These are phyloP conservation scores for Picea abies DNA, from an alignment of 83 land plant species.

Conservation along the genomic window DNA sequence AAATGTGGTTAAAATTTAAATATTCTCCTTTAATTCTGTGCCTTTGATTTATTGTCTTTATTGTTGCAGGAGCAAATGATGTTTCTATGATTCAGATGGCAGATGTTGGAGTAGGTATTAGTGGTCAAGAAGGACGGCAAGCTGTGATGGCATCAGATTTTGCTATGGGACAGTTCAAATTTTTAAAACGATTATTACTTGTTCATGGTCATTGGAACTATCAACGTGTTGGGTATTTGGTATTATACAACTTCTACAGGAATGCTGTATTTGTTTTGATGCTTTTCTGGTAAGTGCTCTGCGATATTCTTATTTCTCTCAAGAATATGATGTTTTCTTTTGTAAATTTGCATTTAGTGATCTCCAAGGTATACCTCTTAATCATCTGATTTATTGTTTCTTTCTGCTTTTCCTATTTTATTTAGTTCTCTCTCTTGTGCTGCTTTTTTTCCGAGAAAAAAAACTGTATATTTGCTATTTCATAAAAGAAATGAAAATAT, in stretches of 20 bases:
- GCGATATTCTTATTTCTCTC: neutral
- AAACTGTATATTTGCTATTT: too few relatives aligned
- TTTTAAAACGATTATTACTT: conserved; percentile 42
- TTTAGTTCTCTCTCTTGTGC: too few relatives aligned
- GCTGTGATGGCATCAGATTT: conserved; percentile 70
- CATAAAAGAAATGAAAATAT: too few relatives aligned
- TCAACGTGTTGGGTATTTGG: conserved; percentile 53
- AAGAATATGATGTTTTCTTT: neutral
- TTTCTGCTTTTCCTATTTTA: too few relatives aligned
- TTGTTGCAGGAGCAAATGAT: conserved; percentile 60
- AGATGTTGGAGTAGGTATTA: conserved; percentile 54
- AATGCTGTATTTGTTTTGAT: conserved; percentile 67
- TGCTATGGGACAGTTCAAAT: conserved; percentile 63
- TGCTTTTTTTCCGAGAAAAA: too few relatives aligned
- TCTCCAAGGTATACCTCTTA: neutral
- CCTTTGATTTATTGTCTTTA: too few relatives aligned
- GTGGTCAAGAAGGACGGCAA: conserved; percentile 60
- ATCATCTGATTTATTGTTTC: too few relatives aligned
- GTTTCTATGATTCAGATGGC: conserved; percentile 59
- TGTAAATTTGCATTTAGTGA: neutral
- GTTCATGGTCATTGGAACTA: conserved; percentile 69
- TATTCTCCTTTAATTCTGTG: neutral
- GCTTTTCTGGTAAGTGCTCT: conserved; percentile 49
- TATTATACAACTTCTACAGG: conserved; percentile 62
- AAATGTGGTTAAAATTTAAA: too few relatives aligned